Percentiles rank a stretch among this genome's conserved stretches.
Evolutionary conservation across 2,329 filamentous ascomycete species (phyloP).

Genomic region (Oidium heveae): DNA sequence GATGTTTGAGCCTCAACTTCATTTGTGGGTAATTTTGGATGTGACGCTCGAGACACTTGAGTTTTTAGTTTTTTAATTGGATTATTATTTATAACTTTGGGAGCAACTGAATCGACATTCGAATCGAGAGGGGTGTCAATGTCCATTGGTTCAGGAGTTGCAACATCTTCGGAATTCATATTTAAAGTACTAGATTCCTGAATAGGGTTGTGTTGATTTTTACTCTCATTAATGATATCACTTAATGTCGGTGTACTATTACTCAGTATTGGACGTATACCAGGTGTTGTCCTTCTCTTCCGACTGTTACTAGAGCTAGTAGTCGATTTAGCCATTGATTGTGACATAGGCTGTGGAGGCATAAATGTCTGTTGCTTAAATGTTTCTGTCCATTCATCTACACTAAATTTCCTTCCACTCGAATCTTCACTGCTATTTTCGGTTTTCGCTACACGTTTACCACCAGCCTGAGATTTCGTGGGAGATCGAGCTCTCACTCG

Average conservation of each 20-base stretch:
- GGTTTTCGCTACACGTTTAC: conserved; percentile 2
- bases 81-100: conserved; percentile 14
- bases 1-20: background rate
- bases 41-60: conserved; percentile 21
- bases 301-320: background rate
- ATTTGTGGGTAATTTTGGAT: conserved; percentile 12
- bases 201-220: conserved; percentile 4
- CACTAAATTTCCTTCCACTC: conserved; percentile 11
- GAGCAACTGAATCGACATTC: background rate
- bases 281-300: background rate
- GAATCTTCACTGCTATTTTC: conserved; percentile 7
- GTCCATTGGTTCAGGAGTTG: conserved; percentile 36
- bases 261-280: conserved; percentile 1
- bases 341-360: conserved; percentile 4
- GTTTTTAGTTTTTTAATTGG: conserved; percentile 21
- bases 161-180: background rate
- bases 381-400: conserved; percentile 11
- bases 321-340: background rate
- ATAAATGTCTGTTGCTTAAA: conserved; percentile 14
- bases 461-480: conserved; percentile 8
- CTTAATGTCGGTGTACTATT: background rate
- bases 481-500: conserved; percentile 11
- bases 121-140: conserved; percentile 26
- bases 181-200: background rate
- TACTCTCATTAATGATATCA: conserved; percentile 5